These are phyloP conservation scores for Fomitopsis pulvina DNA, from an alignment of 768 basidiomycete species.

Conservation along the genomic window DNA sequence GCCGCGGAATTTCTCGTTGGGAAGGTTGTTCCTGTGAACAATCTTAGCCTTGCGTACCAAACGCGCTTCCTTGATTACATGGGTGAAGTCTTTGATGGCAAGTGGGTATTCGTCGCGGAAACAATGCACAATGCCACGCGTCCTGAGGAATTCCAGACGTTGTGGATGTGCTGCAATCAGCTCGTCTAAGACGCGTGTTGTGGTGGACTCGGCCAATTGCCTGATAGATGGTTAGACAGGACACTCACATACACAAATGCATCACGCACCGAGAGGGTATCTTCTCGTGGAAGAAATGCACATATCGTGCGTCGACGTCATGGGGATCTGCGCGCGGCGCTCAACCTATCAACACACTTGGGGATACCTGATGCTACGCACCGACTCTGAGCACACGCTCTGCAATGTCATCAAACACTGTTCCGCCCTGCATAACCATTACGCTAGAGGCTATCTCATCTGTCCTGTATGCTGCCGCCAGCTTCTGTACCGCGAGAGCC, in stretches of 20 bases:
- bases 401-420: conserved; percentile 89
- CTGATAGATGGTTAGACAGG: conserved; percentile 32
- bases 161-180: conserved; percentile 71
- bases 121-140: conserved; percentile 85
- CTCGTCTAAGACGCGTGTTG: conserved; percentile 70
- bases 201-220: conserved; percentile 81
- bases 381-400: conserved; percentile 74
- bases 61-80: conserved; percentile 74
- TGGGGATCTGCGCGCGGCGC: conserved; percentile 48
- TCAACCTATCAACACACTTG: background rate
- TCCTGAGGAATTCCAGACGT: conserved; percentile 78
- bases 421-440: conserved; percentile 93
- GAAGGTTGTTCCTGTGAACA: conserved; percentile 41
- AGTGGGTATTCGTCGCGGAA: conserved; percentile 77
- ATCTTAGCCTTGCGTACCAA: conserved; percentile 58
- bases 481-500: conserved; percentile 78
- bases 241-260: conserved; percentile 1
- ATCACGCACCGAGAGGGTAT: conserved; percentile 89
- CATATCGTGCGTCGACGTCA: conserved; percentile 77
- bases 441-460: conserved; percentile 92
- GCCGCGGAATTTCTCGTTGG: conserved; percentile 29
- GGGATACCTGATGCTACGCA: conserved; percentile 29
- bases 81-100: conserved; percentile 76
- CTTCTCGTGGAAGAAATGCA: conserved; percentile 93
- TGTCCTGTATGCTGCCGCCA: conserved; percentile 77